Evolutionary conservation across 306 rosid species (phyloP).

Genomic region (Purshia tridentata): DNA sequence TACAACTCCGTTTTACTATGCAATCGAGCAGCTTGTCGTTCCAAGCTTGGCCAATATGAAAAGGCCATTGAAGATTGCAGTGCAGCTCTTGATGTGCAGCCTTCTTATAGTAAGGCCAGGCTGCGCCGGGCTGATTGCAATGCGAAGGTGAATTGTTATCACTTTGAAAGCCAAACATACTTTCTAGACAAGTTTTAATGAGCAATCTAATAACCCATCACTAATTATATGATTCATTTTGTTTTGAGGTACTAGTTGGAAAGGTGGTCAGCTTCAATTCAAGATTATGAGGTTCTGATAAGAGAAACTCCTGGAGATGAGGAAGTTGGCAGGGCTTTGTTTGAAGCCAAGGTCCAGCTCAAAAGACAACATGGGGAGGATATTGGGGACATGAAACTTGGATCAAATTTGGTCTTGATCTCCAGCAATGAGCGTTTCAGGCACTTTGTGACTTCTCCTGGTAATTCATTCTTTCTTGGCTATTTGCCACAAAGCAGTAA

Average conservation of each 20-base stretch:
- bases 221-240: not conserved
- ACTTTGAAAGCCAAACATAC: not conserved
- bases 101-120: slow-evolving; percentile 89
- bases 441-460: slow-evolving; percentile 82
- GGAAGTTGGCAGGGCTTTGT: slow-evolving; percentile 84
- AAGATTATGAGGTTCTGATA: slow-evolving; percentile 77
- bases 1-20: slow-evolving; percentile 73
- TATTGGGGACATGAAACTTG: slow-evolving; percentile 65
- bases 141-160: slow-evolving; percentile 55
- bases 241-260: slow-evolving; percentile 53
- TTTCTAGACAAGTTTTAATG: not conserved
- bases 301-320: slow-evolving; percentile 88
- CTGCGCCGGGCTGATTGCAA: slow-evolving; percentile 83
- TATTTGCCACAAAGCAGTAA: not conserved
- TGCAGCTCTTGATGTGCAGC: slow-evolving; percentile 66
- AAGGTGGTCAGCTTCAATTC: slow-evolving; percentile 86
- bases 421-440: slow-evolving; percentile 79
- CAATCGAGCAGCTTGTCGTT: slow-evolving; percentile 95
- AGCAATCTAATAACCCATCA: not conserved
- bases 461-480: slow-evolving; percentile 27
- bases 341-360: slow-evolving; percentile 71
- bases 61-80: slow-evolving; percentile 94
- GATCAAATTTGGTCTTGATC: slow-evolving; percentile 67
- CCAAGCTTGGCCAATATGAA: slow-evolving; percentile 81
- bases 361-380: slow-evolving; percentile 73